phyloP scores from a whole-genome alignment of 352 stramenopile genomes.

The Pythium phragmitis region DNA sequence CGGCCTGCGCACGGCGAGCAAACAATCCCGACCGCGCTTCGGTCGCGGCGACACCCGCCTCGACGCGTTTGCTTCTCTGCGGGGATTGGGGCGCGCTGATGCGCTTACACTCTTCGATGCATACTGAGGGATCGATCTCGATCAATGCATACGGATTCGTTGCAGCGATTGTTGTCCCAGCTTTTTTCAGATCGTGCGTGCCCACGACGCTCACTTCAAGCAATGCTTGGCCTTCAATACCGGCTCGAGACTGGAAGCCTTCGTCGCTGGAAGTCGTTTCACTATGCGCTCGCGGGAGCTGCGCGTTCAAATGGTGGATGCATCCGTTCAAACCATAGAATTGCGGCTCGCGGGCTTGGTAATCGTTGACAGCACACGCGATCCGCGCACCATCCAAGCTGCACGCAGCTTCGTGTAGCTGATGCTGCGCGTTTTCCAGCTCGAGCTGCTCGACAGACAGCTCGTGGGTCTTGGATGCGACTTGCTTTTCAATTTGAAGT shows the following conservation, averaged over 20 bases:
- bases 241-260: slow-evolving; percentile 48
- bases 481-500: slow-evolving; percentile 55
- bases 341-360: slow-evolving; percentile 54
- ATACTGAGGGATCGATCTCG: slow-evolving; percentile 52
- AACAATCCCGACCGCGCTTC: slow-evolving; percentile 47
- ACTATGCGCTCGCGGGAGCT: slow-evolving; percentile 57
- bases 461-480: slow-evolving; percentile 54
- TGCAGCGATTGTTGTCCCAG: slow-evolving; percentile 24
- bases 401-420: slow-evolving; percentile 61
- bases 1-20: slow-evolving; percentile 45
- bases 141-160: slow-evolving; percentile 61
- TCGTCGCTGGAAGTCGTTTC: slow-evolving; percentile 57
- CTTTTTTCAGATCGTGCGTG: slow-evolving; percentile 33
- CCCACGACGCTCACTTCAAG: slow-evolving; percentile 59
- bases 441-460: slow-evolving; percentile 61
- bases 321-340: slow-evolving; percentile 83
- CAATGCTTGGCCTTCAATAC: slow-evolving; percentile 56
- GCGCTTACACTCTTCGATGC: slow-evolving; percentile 55
- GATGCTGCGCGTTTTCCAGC: slow-evolving; percentile 64
- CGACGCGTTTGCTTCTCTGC: slow-evolving; percentile 45
- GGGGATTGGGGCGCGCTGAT: slow-evolving; percentile 45
- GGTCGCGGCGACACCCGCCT: slow-evolving; percentile 33
- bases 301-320: slow-evolving; percentile 65
- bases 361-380: slow-evolving; percentile 59
- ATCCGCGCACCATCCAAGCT: slow-evolving; percentile 72